Evolutionary conservation across 805 yeast species (phyloP).

Genomic region (Wickerhamiella alocasiicola): DNA sequence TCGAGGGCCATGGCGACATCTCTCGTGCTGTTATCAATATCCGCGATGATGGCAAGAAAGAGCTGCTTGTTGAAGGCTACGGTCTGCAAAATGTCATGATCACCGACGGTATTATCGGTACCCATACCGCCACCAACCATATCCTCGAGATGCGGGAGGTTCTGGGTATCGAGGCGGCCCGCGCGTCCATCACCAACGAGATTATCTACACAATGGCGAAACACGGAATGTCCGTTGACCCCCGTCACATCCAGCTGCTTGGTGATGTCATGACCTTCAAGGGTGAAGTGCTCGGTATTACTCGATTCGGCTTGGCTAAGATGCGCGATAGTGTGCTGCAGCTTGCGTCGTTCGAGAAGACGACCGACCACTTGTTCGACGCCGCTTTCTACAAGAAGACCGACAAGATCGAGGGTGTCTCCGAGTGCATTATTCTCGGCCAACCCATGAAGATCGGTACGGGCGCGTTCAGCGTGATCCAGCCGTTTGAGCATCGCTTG

Average conservation of each 20-base stretch:
- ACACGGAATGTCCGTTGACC: slow-evolving; percentile 99
- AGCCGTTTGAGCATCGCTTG: slow-evolving; percentile 23
- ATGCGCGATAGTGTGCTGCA: slow-evolving; percentile 98
- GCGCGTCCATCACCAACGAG: slow-evolving; percentile 83
- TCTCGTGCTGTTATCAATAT: slow-evolving; percentile 95
- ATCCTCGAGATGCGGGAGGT: slow-evolving; percentile 79
- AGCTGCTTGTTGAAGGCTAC: slow-evolving; percentile 92
- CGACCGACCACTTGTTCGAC: slow-evolving; percentile 95
- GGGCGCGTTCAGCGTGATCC: slow-evolving; percentile 73
- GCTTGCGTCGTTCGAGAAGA: slow-evolving; percentile 93
- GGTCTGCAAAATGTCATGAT: slow-evolving; percentile 94
- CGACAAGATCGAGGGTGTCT: slow-evolving; percentile 92
- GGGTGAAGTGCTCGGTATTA: slow-evolving; percentile 96
- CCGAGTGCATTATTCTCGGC: slow-evolving; percentile 93
- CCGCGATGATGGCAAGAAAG: slow-evolving; percentile 67
- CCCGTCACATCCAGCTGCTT: slow-evolving; percentile 92
- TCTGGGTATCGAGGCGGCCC: slow-evolving; percentile 95
- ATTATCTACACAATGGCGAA: slow-evolving; percentile 96
- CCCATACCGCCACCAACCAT: slow-evolving; percentile 81
- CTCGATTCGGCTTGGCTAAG: slow-evolving; percentile 93
- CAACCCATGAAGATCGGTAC: slow-evolving; percentile 98
- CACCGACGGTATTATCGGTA: slow-evolving; percentile 90
- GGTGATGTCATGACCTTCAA: slow-evolving; percentile 99
- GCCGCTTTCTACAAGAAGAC: slow-evolving; percentile 97
- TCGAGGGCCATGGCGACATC: slow-evolving; percentile 84